Conservation (phyloP, 1,139 yeast species). For the Scheffersomyces lignicola region DNA sequence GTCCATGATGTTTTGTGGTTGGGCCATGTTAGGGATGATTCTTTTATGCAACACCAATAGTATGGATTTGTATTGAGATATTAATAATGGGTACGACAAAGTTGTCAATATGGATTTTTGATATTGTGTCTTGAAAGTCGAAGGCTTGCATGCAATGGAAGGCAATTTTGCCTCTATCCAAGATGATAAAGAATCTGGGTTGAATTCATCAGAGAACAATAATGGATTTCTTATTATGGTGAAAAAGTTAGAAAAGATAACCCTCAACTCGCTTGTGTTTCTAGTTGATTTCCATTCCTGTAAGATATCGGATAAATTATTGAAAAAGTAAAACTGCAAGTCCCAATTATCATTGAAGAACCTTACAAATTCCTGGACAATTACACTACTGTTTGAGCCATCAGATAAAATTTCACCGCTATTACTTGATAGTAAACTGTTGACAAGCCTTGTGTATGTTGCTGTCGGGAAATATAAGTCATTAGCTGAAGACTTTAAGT, state of each 20-base stretch:
- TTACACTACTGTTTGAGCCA: slow-evolving; percentile 51
- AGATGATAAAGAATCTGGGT: slow-evolving; percentile 33
- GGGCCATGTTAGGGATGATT: slow-evolving; percentile 75
- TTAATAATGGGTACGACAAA: slow-evolving; percentile 48
- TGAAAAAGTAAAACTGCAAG: slow-evolving; percentile 63
- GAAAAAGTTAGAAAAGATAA: slow-evolving; percentile 39
- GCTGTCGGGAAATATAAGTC: slow-evolving; percentile 63
- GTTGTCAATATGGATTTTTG: slow-evolving; percentile 68
- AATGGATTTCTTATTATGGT: slow-evolving; percentile 36
- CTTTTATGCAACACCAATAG: slow-evolving; percentile 77
- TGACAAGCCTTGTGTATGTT: slow-evolving; percentile 51
- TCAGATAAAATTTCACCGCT: slow-evolving; percentile 40
- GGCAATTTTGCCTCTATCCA: slow-evolving; percentile 50
- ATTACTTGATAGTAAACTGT: slow-evolving; percentile 42
- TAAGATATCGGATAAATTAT: slow-evolving; percentile 22
- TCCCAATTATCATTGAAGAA: slow-evolving; percentile 59
- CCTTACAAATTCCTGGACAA: slow-evolving; percentile 60
- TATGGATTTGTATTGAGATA: slow-evolving; percentile 68
- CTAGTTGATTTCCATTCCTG: slow-evolving; percentile 21
- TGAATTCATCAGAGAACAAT: slow-evolving; percentile 23
- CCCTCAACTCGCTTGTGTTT: slow-evolving; percentile 17
- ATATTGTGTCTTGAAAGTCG: slow-evolving; percentile 62
- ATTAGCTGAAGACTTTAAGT: slow-evolving; percentile 48
- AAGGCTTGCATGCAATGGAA: slow-evolving; percentile 50
- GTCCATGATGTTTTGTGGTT: slow-evolving; percentile 87